Evolutionary conservation across 139 green algal genomes (phyloP).

Genomic region (Tetradesmus lagerheimii): DNA sequence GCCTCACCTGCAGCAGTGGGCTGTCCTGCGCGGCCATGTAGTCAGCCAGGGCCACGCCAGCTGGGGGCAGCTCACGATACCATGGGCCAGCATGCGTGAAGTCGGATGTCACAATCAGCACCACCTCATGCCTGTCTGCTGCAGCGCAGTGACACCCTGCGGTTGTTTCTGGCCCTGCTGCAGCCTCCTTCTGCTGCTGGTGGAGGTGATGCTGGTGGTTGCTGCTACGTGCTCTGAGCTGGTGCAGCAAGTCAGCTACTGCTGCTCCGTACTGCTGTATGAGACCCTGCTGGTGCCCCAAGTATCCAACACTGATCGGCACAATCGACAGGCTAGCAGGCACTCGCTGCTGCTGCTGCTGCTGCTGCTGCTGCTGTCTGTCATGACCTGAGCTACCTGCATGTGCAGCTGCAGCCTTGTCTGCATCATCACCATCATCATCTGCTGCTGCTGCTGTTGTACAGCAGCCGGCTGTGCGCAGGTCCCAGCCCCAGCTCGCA

Average conservation of each 20-base stretch:
- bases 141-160: not conserved
- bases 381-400: not conserved
- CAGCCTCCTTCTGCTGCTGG: not conserved
- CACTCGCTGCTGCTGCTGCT: not conserved
- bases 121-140: not conserved
- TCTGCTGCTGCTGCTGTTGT: not conserved
- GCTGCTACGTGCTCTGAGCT: not conserved
- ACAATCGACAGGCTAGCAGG: slow-evolving; percentile 11
- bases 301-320: slow-evolving; percentile 45
- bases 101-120: slow-evolving; percentile 43
- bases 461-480: not conserved
- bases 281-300: not conserved
- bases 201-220: slow-evolving; percentile 24
- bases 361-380: not conserved
- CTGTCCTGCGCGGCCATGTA: slow-evolving; percentile 40
- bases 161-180: not conserved
- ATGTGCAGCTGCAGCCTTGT: slow-evolving; percentile 1
- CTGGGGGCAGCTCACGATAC: slow-evolving; percentile 33
- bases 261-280: slow-evolving; percentile 22
- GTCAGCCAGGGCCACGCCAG: slow-evolving; percentile 32
- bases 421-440: not conserved
- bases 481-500: not conserved
- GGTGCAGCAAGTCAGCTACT: slow-evolving; percentile 29
- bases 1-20: slow-evolving; percentile 42
- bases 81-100: slow-evolving; percentile 50